Evolutionary conservation across 345 rosid genomes (phyloP).

Genomic region (Melaleuca alternifolia): DNA sequence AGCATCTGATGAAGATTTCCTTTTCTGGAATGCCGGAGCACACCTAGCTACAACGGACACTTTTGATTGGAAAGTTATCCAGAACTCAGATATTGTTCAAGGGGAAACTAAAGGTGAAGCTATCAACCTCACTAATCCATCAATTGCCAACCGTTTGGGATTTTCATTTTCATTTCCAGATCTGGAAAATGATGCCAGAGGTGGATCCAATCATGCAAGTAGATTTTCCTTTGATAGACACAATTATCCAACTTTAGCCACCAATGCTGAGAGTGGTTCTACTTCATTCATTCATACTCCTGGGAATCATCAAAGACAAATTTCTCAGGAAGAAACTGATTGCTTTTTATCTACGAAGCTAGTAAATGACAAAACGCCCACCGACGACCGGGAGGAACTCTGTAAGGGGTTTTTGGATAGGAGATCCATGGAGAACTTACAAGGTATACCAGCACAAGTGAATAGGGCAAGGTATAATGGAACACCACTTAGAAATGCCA

Average conservation of each 20-base stretch:
- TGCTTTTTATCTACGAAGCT: constrained; percentile 6
- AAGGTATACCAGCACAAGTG: constrained; percentile 24
- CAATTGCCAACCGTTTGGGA: constrained; percentile 14
- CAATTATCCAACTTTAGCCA: constrained; percentile 31
- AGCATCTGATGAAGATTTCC: constrained; percentile 12
- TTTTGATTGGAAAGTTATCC: constrained; percentile 14
- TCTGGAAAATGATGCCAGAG: constrained; percentile 24
- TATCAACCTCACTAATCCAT: constrained; percentile 28
- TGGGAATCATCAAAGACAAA: constrained; percentile 13
- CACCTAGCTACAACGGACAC: constrained; percentile 11
- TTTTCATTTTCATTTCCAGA: constrained; percentile 29
- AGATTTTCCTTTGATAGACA: constrained; percentile 36
- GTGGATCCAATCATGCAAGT: constrained; percentile 37
- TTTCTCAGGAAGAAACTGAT: constrained; percentile 9
- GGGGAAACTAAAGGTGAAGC: constrained; percentile 49
- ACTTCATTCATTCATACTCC: constrained; percentile 21
- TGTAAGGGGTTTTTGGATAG: constrained; percentile 23
- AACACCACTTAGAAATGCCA: constrained; percentile 59
- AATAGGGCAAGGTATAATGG: constrained; percentile 39
- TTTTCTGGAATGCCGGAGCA: constrained; percentile 18
- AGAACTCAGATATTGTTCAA: constrained; percentile 16
- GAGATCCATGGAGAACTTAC: constrained; percentile 21
- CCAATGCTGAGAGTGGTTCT: constrained; percentile 29
- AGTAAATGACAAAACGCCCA: constrained; percentile 17
- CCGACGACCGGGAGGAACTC: constrained; percentile 21